phyloP scores from a whole-genome alignment of 176 grass and related monocot genomes.

The Aegilops tauschii region DNA sequence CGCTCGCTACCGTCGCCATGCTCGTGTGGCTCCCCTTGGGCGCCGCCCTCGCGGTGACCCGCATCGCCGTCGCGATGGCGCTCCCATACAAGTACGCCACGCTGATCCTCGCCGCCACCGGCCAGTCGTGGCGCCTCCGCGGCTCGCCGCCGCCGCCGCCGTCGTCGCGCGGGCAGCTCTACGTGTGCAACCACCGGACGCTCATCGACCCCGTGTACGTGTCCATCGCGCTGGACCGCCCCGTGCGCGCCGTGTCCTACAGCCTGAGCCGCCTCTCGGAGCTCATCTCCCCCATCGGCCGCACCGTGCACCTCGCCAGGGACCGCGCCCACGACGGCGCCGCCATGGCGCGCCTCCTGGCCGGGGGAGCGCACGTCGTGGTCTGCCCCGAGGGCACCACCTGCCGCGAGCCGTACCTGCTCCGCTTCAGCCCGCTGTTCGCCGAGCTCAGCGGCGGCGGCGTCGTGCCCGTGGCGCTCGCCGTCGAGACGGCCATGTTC shows the following conservation, averaged over 20 bases:
- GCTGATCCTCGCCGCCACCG: conserved; percentile 37
- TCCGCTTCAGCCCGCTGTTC: conserved; percentile 75
- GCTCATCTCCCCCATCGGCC: conserved; percentile 54
- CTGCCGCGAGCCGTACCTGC: conserved; percentile 68
- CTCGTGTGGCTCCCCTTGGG: conserved; percentile 58
- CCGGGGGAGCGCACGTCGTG: conserved; percentile 39
- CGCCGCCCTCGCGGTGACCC: conserved; percentile 6
- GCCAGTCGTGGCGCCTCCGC: conserved; percentile 48
- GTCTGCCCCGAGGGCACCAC: conserved; percentile 76
- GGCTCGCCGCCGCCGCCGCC: not conserved
- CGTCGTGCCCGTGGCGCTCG: conserved; percentile 63
- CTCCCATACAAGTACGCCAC: conserved; percentile 53
- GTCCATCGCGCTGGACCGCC: conserved; percentile 44
- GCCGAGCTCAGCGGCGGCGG: conserved; percentile 47
- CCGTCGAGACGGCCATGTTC: conserved; percentile 45
- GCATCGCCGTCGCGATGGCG: conserved; percentile 16
- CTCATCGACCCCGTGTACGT: conserved; percentile 82
- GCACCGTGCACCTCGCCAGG: conserved; percentile 43
- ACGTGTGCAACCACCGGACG: conserved; percentile 88
- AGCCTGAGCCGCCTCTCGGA: conserved; percentile 62
- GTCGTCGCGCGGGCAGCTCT: conserved; percentile 28
- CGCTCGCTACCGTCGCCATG: conserved; percentile 44
- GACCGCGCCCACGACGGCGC: conserved; percentile 46
- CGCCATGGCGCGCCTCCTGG: conserved; percentile 45
- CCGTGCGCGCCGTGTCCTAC: conserved; percentile 64